Base-by-base conservation (phyloP, 1,139 yeast species). In the Maudiozyma humilis region DNA sequence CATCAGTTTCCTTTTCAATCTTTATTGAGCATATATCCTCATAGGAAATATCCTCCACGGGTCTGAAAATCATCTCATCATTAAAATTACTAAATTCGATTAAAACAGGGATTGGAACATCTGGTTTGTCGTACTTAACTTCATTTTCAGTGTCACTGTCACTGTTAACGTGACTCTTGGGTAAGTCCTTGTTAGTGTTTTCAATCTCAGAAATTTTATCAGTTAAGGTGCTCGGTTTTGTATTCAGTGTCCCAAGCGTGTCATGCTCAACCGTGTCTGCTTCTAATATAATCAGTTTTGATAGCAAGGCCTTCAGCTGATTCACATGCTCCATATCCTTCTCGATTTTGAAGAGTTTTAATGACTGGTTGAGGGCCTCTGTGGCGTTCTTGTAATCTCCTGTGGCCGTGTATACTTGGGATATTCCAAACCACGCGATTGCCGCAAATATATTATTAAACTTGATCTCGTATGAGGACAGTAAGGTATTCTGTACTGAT, bases 351-450 rank as follows among this genome's bases (percentile, higher is more conserved):
- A 52, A 52, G 18, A 55, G 29, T 30, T 47, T 48, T 13, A 52
- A 44, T 5, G 57, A 50, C 29, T 54, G 51, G 32, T 47, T 45
- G 15, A 53, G 37, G 4, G 61, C 55, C 16, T 51, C 54, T 10
- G 50, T 40, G 2, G 60, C 56, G 31, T 47, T 50, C n/a, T 47
- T 47, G 3, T 51, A 36, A 36, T 53, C 52, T 30, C 44, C 45
- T 5, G 55, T 47, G 6, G 52, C 51, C 12, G 51, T 46, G 32
- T 56, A 54, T 3, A 55, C 58, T 38, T 57, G 60, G 5, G 60
- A 55, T 13, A 55, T 49, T 18, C 62, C 62, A 43, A 52, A 54
- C 60, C 59, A 58, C 2, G 57, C 57, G 17, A 52, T 45, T 1
- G 56, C 58, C 12, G 52, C 54, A 16, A 56, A 51, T 18, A 48